phyloP scores from a whole-genome alignment of 2,329 filamentous ascomycete genomes.

The Aureobasidium lini region DNA sequence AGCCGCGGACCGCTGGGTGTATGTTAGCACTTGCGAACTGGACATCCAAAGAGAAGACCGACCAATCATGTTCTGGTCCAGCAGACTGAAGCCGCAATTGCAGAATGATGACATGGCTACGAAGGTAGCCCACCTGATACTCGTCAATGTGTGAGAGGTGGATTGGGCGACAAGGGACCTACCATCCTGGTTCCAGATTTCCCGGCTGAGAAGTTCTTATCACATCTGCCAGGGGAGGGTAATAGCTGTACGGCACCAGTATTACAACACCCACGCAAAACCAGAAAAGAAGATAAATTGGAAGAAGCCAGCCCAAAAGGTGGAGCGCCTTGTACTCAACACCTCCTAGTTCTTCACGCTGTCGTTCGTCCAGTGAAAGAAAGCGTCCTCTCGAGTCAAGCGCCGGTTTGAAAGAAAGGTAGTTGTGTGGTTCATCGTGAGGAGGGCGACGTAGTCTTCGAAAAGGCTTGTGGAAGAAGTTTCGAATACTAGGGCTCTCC shows the following conservation, averaged over 20 bases:
- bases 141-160: neutral
- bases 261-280: conserved; percentile 17
- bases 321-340: conserved; percentile 93
- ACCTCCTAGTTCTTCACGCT: conserved; percentile 87
- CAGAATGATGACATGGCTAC: conserved; percentile 28
- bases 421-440: conserved; percentile 15
- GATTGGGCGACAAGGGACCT: neutral
- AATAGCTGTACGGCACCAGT: conserved; percentile 18
- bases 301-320: conserved; percentile 46
- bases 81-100: conserved; percentile 33
- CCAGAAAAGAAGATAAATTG: conserved; percentile 27
- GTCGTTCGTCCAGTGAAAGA: conserved; percentile 62
- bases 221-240: conserved; percentile 3
- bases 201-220: conserved; percentile 19
- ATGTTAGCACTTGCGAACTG: neutral
- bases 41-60: neutral
- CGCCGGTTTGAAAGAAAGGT: conserved; percentile 27
- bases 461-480: neutral
- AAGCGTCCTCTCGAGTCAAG: conserved; percentile 27
- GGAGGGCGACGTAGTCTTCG: neutral
- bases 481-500: neutral
- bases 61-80: conserved; percentile 27
- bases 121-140: conserved; percentile 16
- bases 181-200: conserved; percentile 26
- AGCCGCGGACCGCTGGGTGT: conserved; percentile 29